phyloP scores from a whole-genome alignment of 306 rosid species.

The Hylodesmum podocarpum region DNA sequence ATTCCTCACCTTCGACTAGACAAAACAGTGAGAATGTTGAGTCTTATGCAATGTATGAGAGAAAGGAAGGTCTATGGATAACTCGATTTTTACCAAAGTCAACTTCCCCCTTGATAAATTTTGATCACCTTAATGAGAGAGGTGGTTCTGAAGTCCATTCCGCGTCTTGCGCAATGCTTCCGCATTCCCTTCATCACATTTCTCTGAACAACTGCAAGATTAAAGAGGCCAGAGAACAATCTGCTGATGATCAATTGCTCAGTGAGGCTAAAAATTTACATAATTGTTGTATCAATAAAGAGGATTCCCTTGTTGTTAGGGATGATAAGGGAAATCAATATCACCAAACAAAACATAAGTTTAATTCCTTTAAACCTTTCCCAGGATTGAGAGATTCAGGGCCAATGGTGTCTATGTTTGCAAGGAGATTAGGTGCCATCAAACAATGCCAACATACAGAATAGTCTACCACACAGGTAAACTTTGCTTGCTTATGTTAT shows the following conservation, averaged over 20 bases:
- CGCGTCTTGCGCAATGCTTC: constrained; percentile 31
- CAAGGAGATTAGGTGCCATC: constrained; percentile 72
- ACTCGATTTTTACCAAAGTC: constrained; percentile 57
- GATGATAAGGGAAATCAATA: constrained; percentile 32
- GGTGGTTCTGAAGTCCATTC: constrained; percentile 41
- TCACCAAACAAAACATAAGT: constrained; percentile 30
- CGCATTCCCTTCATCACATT: constrained; percentile 21
- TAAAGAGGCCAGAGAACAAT: constrained; percentile 35
- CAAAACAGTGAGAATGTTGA: constrained; percentile 38
- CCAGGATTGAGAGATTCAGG: constrained; percentile 45
- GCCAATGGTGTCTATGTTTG: constrained; percentile 62
- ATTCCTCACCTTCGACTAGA: constrained; percentile 43
- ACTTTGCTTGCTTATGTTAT: constrained; percentile 46
- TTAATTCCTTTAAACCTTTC: constrained; percentile 24
- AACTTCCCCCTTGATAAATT: constrained; percentile 29
- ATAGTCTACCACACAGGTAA: constrained; percentile 34
- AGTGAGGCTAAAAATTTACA: constrained; percentile 34
- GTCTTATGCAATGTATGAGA: constrained; percentile 25
- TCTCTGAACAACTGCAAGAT: constrained; percentile 25
- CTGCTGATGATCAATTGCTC: constrained; percentile 28
- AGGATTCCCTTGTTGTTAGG: constrained; percentile 30
- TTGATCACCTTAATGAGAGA: constrained; percentile 31
- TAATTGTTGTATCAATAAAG: constrained; percentile 27
- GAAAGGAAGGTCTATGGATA: constrained; percentile 60
- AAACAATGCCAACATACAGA: constrained; percentile 45